A percentile compares a stretch with the other conserved stretches of the same genome.
Conservation (phyloP, 495 filamentous ascomycete genomes). For the Lepraria neglecta region DNA sequence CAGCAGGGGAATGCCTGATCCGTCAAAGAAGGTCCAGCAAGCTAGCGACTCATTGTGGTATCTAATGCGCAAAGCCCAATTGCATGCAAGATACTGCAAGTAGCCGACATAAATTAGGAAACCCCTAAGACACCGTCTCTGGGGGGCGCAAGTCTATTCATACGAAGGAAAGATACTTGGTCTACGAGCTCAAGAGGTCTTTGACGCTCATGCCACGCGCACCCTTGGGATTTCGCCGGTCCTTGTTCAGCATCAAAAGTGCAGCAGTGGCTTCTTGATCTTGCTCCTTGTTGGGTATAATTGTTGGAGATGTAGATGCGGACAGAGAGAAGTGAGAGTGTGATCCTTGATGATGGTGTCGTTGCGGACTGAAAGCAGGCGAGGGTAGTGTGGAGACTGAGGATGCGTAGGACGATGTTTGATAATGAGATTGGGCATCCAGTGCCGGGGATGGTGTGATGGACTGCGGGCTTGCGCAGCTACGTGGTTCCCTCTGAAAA, state of each 20-base stretch:
- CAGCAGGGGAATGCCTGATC: neutral
- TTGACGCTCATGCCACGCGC: conserved; percentile 65
- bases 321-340: conserved; percentile 26
- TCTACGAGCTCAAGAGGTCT: conserved; percentile 55
- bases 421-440: conserved; percentile 36
- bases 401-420: conserved; percentile 33
- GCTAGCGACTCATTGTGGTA: neutral
- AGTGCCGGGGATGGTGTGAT: conserved; percentile 20
- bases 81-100: neutral
- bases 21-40: neutral
- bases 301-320: conserved; percentile 34
- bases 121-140: neutral
- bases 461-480: conserved; percentile 24
- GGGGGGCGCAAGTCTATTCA: neutral
- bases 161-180: neutral
- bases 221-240: conserved; percentile 43
- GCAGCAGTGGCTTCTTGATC: conserved; percentile 77
- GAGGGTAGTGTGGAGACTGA: conserved; percentile 38
- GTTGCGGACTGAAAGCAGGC: conserved; percentile 35
- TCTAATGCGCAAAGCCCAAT: conserved; percentile 1
- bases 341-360: conserved; percentile 25
- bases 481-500: conserved; percentile 17
- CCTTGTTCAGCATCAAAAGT: conserved; percentile 70
- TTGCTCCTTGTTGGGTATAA: conserved; percentile 36
- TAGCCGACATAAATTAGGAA: neutral